Evolutionary conservation across 768 basidiomycete species (phyloP).

Genomic region (Gymnopilus junonius): DNA sequence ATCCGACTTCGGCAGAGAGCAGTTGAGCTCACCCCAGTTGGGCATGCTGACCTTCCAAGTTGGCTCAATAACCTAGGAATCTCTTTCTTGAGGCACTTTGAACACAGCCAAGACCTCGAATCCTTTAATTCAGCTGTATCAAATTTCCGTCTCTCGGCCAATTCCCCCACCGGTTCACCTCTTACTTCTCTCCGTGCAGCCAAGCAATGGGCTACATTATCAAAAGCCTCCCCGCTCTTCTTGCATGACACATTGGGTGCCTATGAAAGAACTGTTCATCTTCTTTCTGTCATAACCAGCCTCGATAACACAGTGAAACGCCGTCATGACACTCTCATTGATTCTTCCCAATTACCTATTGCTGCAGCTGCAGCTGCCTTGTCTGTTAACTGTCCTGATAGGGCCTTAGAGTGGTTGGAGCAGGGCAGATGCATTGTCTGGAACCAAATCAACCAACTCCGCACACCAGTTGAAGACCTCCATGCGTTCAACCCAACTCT

Average conservation of each 20-base stretch:
- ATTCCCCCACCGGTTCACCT: background rate
- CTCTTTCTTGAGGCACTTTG: background rate
- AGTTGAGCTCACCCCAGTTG: background rate
- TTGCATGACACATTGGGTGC: slow-evolving; percentile 7
- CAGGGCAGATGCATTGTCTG: slow-evolving; percentile 17
- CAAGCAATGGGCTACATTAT: background rate
- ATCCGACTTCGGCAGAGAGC: background rate
- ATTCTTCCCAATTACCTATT: slow-evolving; percentile 9
- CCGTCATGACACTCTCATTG: slow-evolving; percentile 13
- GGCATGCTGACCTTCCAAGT: background rate
- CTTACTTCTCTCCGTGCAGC: slow-evolving; percentile 3
- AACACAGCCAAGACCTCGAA: background rate
- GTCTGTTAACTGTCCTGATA: background rate
- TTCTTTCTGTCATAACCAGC: slow-evolving; percentile 21
- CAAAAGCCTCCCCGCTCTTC: background rate
- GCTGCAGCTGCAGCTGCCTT: slow-evolving; percentile 21
- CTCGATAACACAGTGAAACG: slow-evolving; percentile 18
- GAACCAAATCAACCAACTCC: slow-evolving; percentile 14
- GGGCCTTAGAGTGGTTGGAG: slow-evolving; percentile 19
- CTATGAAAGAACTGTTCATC: slow-evolving; percentile 9
- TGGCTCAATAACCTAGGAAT: background rate
- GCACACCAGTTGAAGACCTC: slow-evolving; percentile 7
- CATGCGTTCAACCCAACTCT: background rate
- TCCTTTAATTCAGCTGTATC: background rate
- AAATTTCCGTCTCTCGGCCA: background rate